Evolutionary conservation across 306 rosid genomes (phyloP).

Genomic region (Prunus mume): DNA sequence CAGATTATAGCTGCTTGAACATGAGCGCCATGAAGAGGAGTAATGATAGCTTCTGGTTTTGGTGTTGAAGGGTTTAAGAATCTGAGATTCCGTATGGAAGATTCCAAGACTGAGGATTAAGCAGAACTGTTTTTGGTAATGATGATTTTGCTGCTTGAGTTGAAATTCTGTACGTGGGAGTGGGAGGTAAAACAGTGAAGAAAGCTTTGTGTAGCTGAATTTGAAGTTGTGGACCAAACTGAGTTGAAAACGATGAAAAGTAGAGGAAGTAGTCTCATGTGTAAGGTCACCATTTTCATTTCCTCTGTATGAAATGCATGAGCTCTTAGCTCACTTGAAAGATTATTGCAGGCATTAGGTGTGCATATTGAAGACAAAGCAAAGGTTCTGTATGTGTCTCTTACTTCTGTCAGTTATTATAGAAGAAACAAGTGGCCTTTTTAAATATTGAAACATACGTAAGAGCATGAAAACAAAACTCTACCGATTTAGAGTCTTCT

Average conservation of each 20-base stretch:
- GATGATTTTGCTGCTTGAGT: not conserved
- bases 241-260: not conserved
- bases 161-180: not conserved
- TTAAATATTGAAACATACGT: too few relatives aligned
- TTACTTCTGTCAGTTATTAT: not conserved
- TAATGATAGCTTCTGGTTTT: constrained; percentile 43
- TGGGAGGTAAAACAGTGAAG: constrained; percentile 13
- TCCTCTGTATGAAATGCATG: not conserved
- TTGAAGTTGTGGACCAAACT: not conserved
- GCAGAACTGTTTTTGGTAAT: constrained; percentile 21
- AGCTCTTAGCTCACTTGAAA: not conserved
- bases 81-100: constrained; percentile 39
- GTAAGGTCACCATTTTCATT: not conserved
- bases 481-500: too few relatives aligned
- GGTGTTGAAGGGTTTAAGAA: constrained; percentile 32
- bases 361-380: not conserved
- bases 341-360: too few relatives aligned
- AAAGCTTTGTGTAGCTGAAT: not conserved
- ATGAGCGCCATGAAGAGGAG: constrained; percentile 25
- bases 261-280: not conserved
- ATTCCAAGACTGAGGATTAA: constrained; percentile 27
- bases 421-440: not conserved
- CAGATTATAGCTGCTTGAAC: constrained; percentile 5
- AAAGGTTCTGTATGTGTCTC: not conserved
- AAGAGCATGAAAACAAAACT: too few relatives aligned